Percentiles rank a stretch among this genome's conserved stretches.
phyloP scores from a whole-genome alignment of 192 early-diverging fungal genomes.

The Backusella morwellensis region DNA sequence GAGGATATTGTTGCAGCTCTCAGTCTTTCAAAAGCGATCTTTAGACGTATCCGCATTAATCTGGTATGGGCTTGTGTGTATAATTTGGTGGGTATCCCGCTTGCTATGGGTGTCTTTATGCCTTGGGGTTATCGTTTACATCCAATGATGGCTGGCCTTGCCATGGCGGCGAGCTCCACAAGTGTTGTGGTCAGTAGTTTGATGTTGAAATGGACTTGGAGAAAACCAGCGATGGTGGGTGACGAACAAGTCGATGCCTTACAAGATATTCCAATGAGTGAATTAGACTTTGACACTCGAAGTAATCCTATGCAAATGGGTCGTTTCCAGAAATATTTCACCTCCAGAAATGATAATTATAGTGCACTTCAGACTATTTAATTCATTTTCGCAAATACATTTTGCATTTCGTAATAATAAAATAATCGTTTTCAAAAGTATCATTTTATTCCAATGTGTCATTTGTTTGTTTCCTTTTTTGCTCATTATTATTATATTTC shows the following conservation, averaged over 20 bases:
- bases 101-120: constrained; percentile 92
- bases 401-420: background rate
- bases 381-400: background rate
- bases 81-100: constrained; percentile 88
- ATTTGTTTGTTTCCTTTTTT: too few relatives aligned
- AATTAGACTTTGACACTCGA: background rate
- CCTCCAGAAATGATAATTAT: background rate
- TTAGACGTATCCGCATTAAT: constrained; percentile 82
- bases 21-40: constrained; percentile 80
- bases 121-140: constrained; percentile 83
- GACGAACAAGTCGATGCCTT: background rate
- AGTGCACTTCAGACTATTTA: background rate
- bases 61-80: constrained; percentile 88
- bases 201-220: constrained; percentile 67
- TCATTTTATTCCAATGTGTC: too few relatives aligned
- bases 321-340: background rate
- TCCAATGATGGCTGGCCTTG: constrained; percentile 89
- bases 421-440: background rate
- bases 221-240: constrained; percentile 32
- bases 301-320: background rate
- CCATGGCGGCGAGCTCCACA: constrained; percentile 92
- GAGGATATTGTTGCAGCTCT: constrained; percentile 83
- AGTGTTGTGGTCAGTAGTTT: constrained; percentile 88
- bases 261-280: constrained; percentile 1
- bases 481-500: background rate